A percentile compares a stretch with the other conserved stretches of the same genome.
phyloP scores from a whole-genome alignment of 257 asterid genomes.

The Nicotiana otophora region DNA sequence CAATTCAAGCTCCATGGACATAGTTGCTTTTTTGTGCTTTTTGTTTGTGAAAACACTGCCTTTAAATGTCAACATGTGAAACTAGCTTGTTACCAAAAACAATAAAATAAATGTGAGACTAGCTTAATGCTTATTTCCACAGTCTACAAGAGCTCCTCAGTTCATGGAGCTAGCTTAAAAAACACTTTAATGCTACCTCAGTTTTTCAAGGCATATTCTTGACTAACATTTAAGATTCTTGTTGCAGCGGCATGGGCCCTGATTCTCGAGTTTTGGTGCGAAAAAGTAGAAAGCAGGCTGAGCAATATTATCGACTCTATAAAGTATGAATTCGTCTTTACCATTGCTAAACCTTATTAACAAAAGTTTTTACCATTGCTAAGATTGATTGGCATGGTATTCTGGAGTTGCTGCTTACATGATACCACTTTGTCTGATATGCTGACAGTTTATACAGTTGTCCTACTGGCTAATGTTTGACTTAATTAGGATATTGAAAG shows the following conservation, averaged over 20 bases:
- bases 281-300: slow-evolving; percentile 98
- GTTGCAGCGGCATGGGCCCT: slow-evolving; percentile 99
- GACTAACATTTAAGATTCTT: slow-evolving; percentile 11
- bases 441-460: not conserved
- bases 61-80: too few species aligned
- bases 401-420: not conserved
- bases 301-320: slow-evolving; percentile 86
- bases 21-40: too few species aligned
- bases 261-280: slow-evolving; percentile 97
- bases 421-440: not conserved
- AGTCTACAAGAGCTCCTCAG: not conserved
- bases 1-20: too few species aligned
- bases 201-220: not conserved
- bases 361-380: not conserved
- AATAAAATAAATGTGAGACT: not conserved
- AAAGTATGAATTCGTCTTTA: slow-evolving; percentile 46
- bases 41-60: too few species aligned
- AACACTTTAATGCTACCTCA: not conserved
- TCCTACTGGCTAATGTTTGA: not conserved
- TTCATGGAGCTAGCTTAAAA: not conserved
- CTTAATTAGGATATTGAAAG: not conserved
- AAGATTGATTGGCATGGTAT: not conserved
- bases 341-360: not conserved
- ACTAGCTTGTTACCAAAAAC: too few species aligned
- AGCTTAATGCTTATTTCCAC: not conserved